Evolutionary conservation across 2,329 filamentous ascomycete species (phyloP).

Genomic region (Aspergillus aculeatus): DNA sequence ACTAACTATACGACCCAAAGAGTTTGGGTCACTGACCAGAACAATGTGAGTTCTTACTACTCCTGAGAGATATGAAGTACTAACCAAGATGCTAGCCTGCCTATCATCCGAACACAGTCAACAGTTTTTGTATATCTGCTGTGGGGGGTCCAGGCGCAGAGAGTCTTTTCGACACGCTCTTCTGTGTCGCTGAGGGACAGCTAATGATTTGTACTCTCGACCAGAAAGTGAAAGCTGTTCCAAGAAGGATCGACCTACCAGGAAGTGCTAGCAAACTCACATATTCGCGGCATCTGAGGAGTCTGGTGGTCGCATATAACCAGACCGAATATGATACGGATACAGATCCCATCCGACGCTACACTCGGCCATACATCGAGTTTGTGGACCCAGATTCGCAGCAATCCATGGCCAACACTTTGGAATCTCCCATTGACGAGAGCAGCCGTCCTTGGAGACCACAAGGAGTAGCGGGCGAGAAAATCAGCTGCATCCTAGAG

Average conservation of each 20-base stretch:
- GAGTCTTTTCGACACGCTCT: constrained; percentile 43
- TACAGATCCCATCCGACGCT: constrained; percentile 30
- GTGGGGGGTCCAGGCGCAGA: constrained; percentile 19
- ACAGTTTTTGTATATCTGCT: constrained; percentile 38
- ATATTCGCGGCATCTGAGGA: constrained; percentile 47
- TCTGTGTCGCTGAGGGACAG: constrained; percentile 49
- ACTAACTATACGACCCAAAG: constrained; percentile 32
- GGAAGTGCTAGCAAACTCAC: constrained; percentile 45
- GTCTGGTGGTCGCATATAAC: constrained; percentile 51
- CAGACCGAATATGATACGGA: constrained; percentile 27
- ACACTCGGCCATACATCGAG: constrained; percentile 36
- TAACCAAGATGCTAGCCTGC: constrained; percentile 32
- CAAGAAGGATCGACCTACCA: constrained; percentile 40
- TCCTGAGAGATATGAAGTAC: background rate
- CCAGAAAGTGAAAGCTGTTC: constrained; percentile 40
- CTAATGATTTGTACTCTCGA: constrained; percentile 51
- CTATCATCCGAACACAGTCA: constrained; percentile 37
- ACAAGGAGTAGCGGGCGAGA: constrained; percentile 39
- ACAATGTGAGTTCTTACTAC: constrained; percentile 32
- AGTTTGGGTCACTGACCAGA: constrained; percentile 45
- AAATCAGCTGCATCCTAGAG: constrained; percentile 42
- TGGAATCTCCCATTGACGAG: constrained; percentile 6
- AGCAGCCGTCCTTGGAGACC: constrained; percentile 25
- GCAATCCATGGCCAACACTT: constrained; percentile 17
- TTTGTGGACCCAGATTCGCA: constrained; percentile 41